phyloP scores from a whole-genome alignment of 805 yeast genomes.

The Hanseniaspora occidentalis region DNA sequence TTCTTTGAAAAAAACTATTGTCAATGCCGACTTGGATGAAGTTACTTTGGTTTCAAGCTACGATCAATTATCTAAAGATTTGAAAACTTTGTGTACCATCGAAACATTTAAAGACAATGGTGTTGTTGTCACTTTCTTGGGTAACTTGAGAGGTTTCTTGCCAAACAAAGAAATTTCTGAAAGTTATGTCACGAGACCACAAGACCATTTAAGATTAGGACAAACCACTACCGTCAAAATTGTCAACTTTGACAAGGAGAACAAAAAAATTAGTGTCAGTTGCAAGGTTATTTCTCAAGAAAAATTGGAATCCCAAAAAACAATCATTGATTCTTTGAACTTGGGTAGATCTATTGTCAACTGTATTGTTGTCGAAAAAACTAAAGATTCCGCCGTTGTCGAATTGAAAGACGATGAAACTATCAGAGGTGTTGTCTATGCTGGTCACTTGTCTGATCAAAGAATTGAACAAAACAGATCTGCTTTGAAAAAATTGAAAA shows the following conservation, averaged over 20 bases:
- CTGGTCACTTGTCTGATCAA: constrained; percentile 69
- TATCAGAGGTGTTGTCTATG: constrained; percentile 57
- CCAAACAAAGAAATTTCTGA: constrained; percentile 88
- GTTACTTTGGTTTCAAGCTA: constrained; percentile 26
- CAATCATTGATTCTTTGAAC: constrained; percentile 33
- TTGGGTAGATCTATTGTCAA: constrained; percentile 52
- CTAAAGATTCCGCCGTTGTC: constrained; percentile 59
- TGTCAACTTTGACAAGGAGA: constrained; percentile 39
- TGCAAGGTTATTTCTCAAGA: constrained; percentile 50
- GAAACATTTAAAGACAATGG: constrained; percentile 63
- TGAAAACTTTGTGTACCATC: constrained; percentile 57
- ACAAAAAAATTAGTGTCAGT: constrained; percentile 52
- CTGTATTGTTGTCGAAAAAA: constrained; percentile 58
- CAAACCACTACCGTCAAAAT: constrained; percentile 73
- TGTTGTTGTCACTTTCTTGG: constrained; percentile 75
- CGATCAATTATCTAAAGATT: constrained; percentile 38
- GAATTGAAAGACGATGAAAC: constrained; percentile 36
- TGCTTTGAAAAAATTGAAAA: constrained; percentile 42
- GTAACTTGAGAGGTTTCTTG: constrained; percentile 61
- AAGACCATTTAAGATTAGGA: constrained; percentile 66
- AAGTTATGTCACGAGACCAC: constrained; percentile 65
- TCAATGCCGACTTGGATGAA: constrained; percentile 33
- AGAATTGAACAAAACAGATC: constrained; percentile 64
- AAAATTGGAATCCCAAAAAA: constrained; percentile 33
- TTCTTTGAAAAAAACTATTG: constrained; percentile 76